phyloP scores from a whole-genome alignment of 208 protist species.

The Kentomonas sorsogonicus region DNA sequence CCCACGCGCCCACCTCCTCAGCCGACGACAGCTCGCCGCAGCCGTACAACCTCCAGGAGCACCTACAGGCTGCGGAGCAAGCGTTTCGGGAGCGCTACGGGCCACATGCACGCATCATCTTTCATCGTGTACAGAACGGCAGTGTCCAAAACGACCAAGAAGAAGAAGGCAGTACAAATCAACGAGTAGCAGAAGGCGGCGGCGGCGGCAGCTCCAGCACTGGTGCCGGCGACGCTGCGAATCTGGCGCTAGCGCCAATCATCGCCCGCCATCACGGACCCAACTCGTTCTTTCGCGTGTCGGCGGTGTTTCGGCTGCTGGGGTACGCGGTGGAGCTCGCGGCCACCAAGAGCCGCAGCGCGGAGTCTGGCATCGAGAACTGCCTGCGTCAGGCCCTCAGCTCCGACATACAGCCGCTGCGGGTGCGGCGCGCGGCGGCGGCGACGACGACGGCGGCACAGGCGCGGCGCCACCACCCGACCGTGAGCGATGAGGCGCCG shows the following conservation, averaged over 20 bases:
- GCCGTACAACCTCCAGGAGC: conserved; percentile 20
- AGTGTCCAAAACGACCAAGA: conserved; percentile 1
- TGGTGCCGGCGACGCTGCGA: not conserved
- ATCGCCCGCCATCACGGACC: not conserved
- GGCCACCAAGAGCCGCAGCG: conserved; percentile 33
- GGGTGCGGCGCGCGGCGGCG: not conserved
- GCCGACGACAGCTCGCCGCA: not conserved
- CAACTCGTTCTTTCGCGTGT: conserved; percentile 48
- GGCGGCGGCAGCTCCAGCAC: not conserved
- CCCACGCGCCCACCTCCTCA: too few relatives aligned
- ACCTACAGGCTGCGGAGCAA: conserved; percentile 43
- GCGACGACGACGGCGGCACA: conserved; percentile 5
- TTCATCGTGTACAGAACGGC: conserved; percentile 36
- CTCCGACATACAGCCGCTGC: conserved; percentile 49
- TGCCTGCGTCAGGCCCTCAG: conserved; percentile 67
- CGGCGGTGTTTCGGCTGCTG: conserved; percentile 71
- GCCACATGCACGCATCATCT: conserved; percentile 65
- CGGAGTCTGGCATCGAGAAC: conserved; percentile 39
- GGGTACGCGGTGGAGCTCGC: conserved; percentile 83
- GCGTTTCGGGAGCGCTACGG: conserved; percentile 60
- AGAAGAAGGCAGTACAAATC: conserved; percentile 7
- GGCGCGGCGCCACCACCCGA: not conserved
- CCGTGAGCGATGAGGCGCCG: conserved; percentile 21
- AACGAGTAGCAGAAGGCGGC: conserved; percentile 10
- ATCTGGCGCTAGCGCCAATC: not conserved